A percentile compares a stretch with the other conserved stretches of the same genome.
Conservation (phyloP, 495 filamentous ascomycete species). For the Penicillium bovifimosum region DNA sequence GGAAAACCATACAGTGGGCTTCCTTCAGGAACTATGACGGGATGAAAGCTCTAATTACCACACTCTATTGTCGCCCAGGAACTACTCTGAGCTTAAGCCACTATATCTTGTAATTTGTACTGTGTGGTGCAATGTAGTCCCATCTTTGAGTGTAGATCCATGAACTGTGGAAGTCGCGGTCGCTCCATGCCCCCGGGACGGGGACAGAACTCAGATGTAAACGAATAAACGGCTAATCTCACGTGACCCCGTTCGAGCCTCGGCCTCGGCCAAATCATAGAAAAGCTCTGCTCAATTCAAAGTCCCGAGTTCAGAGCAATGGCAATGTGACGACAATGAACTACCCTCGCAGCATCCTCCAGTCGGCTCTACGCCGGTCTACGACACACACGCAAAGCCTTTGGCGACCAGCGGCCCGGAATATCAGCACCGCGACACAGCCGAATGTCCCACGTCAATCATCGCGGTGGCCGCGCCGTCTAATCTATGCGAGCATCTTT, state of each 20-base stretch:
- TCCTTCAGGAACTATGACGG: too few species aligned
- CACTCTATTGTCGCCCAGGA: too few species aligned
- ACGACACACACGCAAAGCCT: conserved; percentile 1
- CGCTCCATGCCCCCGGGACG: too few species aligned
- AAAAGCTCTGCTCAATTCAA: not conserved
- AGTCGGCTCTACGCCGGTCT: conserved; percentile 16
- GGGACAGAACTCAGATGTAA: not conserved
- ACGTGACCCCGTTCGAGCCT: conserved; percentile 18
- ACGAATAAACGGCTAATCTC: not conserved
- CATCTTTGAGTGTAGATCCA: too few species aligned
- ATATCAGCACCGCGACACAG: conserved; percentile 17
- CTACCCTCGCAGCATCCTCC: conserved; percentile 23
- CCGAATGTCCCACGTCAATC: conserved; percentile 14
- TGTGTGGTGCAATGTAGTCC: too few species aligned
- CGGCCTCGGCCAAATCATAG: conserved; percentile 9
- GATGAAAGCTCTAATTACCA: too few species aligned
- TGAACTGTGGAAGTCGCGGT: too few species aligned
- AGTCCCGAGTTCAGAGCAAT: not conserved
- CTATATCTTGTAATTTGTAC: too few species aligned
- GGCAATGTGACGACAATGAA: conserved; percentile 31
- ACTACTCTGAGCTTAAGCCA: too few species aligned
- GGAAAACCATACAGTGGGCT: too few species aligned
- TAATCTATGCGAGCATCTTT: conserved; percentile 35
- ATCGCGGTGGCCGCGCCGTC: conserved; percentile 36
- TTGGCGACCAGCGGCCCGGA: conserved; percentile 15